Evolutionary conservation across 108 stramenopile species (phyloP), one percentile per base, ranked within the genome.

Genomic region (Heterococcus sp.): DNA sequence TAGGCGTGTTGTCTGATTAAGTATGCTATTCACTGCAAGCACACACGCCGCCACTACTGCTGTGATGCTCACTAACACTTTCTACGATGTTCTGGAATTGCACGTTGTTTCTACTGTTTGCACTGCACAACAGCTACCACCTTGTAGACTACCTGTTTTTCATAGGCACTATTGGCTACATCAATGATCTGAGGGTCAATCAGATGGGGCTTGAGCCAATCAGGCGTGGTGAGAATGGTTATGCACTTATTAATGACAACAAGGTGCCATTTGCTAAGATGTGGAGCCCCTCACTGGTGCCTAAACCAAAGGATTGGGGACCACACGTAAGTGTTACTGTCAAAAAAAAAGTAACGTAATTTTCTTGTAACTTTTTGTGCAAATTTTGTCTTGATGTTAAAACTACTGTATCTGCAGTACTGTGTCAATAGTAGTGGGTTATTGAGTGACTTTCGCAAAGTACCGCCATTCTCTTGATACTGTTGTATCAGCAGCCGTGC

Each of bases 261-360:
- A 72, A 85, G 0, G 86, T 94, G 5, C 92, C 92, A 3, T 93
- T 93, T 81, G 83, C 73, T 37, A 90, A 92, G 65, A 93, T 93
- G 92, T 94, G 91, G 91, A 89, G 87, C 34, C 90, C 92, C 14
- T 71, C 79, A 65, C 91, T 94, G 84, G 90, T 91, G 29, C 91
- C 92, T 8, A 93, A 93, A 83, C 92, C 92, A 0, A 86, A 90
- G 30, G 93, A 94, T 72, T 94, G 93, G 93, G 92, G 92, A 3
- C 76, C 87, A 1, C 91, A 94, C 72, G 85, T 87, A 70, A 85
- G 90, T 46, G 90, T 94, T 11, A 92, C 93, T 28, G 93, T 92
- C 36, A 58, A 58, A 21, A 58, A 58, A 21, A 21, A 8, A 8
- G 46, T 21, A 21, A 21, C 46, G 46, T 58, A 58, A 58, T 8